Conservation (phyloP, 1,284 basidiomycete genomes). For the Ganoderma meredithae region DNA sequence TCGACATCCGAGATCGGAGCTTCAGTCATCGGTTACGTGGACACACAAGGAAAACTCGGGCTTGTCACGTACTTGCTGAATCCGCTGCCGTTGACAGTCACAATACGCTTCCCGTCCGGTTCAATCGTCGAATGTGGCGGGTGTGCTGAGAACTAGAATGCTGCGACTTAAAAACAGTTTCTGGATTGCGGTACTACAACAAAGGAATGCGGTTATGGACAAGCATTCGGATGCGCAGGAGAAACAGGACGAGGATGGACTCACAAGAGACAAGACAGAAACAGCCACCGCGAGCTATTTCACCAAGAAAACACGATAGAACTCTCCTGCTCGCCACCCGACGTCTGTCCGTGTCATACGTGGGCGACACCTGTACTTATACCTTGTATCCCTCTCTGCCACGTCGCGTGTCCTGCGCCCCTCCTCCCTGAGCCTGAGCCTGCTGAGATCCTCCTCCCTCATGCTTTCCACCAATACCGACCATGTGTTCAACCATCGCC, state of each 20-base stretch:
- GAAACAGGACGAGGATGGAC: background rate
- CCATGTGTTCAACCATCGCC: slow-evolving; percentile 23
- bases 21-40: background rate
- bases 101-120: no score
- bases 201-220: background rate
- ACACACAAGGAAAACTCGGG: background rate
- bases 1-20: no score
- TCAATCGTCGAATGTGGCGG: background rate
- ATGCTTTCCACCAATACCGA: slow-evolving; percentile 1
- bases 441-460: background rate
- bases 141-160: no score
- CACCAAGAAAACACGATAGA: background rate
- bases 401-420: background rate
- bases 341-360: background rate
- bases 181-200: background rate
- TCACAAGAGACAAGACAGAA: background rate
- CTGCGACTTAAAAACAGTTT: background rate
- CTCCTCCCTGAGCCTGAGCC: background rate
- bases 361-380: no score
- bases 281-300: slow-evolving; percentile 6
- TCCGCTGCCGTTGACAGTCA: no score
- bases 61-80: background rate
- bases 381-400: slow-evolving; percentile 14
- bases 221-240: background rate
- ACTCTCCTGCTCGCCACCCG: background rate